Base-by-base conservation (phyloP, 805 yeast genomes). In the Lipomyces starkeyi region DNA sequence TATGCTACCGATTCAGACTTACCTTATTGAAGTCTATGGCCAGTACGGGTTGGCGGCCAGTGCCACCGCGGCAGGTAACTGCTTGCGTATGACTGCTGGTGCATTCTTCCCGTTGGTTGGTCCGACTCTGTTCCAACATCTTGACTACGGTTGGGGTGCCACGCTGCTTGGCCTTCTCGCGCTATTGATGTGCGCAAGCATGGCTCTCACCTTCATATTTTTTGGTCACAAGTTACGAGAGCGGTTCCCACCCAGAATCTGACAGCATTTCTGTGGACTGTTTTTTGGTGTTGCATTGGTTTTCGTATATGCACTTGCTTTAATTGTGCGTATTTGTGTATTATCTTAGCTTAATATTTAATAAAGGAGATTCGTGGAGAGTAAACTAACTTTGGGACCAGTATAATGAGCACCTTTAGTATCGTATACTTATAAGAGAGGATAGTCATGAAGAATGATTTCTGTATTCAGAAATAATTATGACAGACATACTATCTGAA, bases 71-170 rank as follows among this genome's bases (percentile, higher is more conserved):
- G 89, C 87, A 0, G 69, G 69, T 7, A 68, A 68, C 69, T 84
- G 89, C 67, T 84, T 87, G 74, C 81, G 95, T 73, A 87, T 91
- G 9, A 77, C 84, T 54, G 83, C 89, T 73, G 94, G 93, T 0
- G 89, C 88, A 62, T 82, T 85, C 17, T 89, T 90, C 86, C 71
- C 90, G 87, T 78, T 89, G 49, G 88, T 88, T 76, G 90, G 89
- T 2, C 78, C 82, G 6, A 78, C 83, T 7, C 84, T 89, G 40
- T 71, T 64, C 55, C 59, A 52, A 4, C 35, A 57, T 11, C 58
- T 71, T 40, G 71, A 61, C 5, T 66, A 64, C 40, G 71, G 73
- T 8, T 71, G 73, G 73, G 73, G 73, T 17, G 63, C 68, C 74
- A 84, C 90, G 0, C 75, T 89, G 72, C 86, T 88, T 76, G 92